A percentile compares a stretch with the other conserved stretches of the same genome.
Evolutionary conservation across 2,329 filamentous ascomycete genomes (phyloP).

Genomic region (Trichoderma gracile): DNA sequence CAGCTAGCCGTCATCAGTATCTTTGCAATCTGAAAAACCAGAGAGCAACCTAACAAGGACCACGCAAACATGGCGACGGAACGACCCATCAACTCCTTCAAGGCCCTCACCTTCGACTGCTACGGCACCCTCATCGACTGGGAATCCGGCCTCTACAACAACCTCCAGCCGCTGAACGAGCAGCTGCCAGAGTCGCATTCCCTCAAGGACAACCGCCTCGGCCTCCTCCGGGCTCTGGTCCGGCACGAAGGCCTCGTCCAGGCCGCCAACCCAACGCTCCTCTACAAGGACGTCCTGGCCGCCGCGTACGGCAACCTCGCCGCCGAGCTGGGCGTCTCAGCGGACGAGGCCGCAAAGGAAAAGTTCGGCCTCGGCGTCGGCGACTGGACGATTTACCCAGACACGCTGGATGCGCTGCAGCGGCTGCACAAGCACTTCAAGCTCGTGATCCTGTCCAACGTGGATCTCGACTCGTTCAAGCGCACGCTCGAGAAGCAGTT

Average conservation of each 20-base stretch:
- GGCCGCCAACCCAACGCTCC: slow-evolving; percentile 54
- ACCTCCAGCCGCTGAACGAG: slow-evolving; percentile 52
- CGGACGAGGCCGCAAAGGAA: slow-evolving; percentile 35
- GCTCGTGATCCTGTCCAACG: slow-evolving; percentile 62
- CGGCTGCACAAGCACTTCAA: slow-evolving; percentile 54
- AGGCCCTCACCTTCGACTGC: slow-evolving; percentile 69
- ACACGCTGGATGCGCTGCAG: slow-evolving; percentile 56
- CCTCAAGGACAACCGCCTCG: slow-evolving; percentile 40
- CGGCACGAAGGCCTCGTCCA: slow-evolving; percentile 56
- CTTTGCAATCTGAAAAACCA: background rate
- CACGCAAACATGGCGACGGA: slow-evolving; percentile 25
- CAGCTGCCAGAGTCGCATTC: slow-evolving; percentile 44
- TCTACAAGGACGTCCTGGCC: slow-evolving; percentile 43
- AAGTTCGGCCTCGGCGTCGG: slow-evolving; percentile 49
- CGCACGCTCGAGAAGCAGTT: slow-evolving; percentile 42
- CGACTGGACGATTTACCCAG: slow-evolving; percentile 57
- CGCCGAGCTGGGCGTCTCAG: slow-evolving; percentile 34
- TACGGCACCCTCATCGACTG: slow-evolving; percentile 81
- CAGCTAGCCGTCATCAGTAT: background rate
- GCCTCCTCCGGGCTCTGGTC: slow-evolving; percentile 48
- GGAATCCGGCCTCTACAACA: slow-evolving; percentile 63
- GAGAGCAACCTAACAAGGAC: background rate
- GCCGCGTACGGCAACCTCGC: slow-evolving; percentile 43
- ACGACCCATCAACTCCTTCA: slow-evolving; percentile 36
- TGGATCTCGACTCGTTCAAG: slow-evolving; percentile 46